Evolutionary conservation across 2,329 filamentous ascomycete genomes (phyloP), one percentile per base, ranked within the genome.

Genomic region (Trichoderma endophyticum): DNA sequence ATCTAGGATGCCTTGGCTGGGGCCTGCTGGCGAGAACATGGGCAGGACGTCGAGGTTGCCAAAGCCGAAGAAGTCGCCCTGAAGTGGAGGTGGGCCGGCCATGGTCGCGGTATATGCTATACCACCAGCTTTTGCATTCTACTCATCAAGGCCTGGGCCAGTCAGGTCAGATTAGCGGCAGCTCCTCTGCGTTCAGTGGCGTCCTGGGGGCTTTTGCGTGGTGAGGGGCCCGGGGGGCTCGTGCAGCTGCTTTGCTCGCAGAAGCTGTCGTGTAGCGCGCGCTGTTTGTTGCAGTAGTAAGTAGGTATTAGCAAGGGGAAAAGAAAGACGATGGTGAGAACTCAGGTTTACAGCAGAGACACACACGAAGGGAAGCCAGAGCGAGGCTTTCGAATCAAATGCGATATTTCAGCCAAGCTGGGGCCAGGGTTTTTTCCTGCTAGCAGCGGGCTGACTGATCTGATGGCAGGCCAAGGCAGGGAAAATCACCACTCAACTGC

Each of bases 61-160:
- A 75, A 82, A 83, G 75, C 77, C 78, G 73, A 81, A 83, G 63
- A 82, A 77, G 76, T 79, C 81, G 75, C 76, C 74, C 68, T 73
- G 73, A 78, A 78, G 79, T 59, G 79, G 80, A 75, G 80, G 79
- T 74, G 78, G 80, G 73, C 79, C 78, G 74, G 81, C 80, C 81
- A 82, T 82, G 75, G 74, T 78, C 75, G 75, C 61, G 73, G 67
- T 65, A 32, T 64, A 24, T 60, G 28, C 34, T 72, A 59, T 72
- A 28, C 57, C 66, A 48, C 56, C 54, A 61, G 30, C 75, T 70
- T 66, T 75, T 73, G 76, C 75, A 75, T 77, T 79, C 54, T 28
- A 57, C 32, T 77, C 78, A 80, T 79, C 75, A 67, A 63, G 63
- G 43, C 7, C 43, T 36, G 70, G 75, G 75, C 62, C 73, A 73